phyloP scores from a whole-genome alignment of 2,329 filamentous ascomycete species.

The Rugonectria rugulosa region DNA sequence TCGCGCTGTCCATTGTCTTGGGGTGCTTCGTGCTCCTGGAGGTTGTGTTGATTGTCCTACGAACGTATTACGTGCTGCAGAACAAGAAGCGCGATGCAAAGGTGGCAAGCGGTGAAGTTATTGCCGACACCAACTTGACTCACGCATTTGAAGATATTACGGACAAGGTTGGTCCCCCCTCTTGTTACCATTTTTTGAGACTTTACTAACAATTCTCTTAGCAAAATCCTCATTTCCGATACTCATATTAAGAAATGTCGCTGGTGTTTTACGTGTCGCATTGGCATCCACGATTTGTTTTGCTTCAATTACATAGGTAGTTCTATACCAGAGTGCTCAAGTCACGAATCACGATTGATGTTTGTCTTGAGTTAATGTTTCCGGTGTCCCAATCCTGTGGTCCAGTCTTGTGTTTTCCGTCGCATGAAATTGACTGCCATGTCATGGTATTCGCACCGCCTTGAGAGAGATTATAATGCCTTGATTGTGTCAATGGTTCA shows the following conservation, averaged over 20 bases:
- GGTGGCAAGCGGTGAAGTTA: constrained; percentile 6
- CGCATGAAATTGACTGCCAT: no score
- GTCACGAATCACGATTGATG: no score
- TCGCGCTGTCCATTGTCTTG: constrained; percentile 1
- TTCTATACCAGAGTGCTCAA: no score
- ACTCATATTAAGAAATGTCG: not conserved
- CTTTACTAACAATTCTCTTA: not conserved
- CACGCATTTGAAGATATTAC: constrained; percentile 17
- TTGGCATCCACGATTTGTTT: no score
- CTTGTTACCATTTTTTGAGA: not conserved
- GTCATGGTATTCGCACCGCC: no score
- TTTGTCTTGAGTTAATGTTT: no score
- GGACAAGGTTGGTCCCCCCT: not conserved
- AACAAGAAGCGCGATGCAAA: constrained; percentile 9
- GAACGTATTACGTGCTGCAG: constrained; percentile 2
- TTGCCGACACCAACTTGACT: not conserved
- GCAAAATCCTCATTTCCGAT: constrained; percentile 12
- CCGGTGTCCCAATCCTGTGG: no score
- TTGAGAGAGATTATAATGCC: no score
- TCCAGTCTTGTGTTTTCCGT: no score
- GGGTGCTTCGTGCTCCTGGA: constrained; percentile 2
- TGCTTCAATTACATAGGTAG: no score
- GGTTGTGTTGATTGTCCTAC: not conserved
- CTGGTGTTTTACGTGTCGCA: no score
- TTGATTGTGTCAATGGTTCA: no score